Base-by-base conservation (phyloP, 179 eudicot species). In the Beta corolliflora region DNA sequence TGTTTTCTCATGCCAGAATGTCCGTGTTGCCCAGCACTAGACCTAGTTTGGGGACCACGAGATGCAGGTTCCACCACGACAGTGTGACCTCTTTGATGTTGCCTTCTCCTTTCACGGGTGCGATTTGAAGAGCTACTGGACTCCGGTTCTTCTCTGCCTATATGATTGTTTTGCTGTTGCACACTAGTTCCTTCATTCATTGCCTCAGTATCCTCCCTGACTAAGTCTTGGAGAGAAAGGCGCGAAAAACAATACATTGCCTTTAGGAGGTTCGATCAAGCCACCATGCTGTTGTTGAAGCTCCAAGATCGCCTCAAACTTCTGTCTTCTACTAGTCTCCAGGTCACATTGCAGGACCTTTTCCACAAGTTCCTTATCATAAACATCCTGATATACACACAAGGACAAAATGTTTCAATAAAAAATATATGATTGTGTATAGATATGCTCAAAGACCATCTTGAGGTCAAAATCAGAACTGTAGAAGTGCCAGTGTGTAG, bases 251-350 rank as follows among this genome's bases (percentile, higher is more conserved):
- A 94, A 78, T 52, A 94, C 90, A 70, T 90, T 93, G 79, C 83
- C 88, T 65, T 72, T 90, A 56, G 90, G 91, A 70, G 92, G 91
- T 78, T 94, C 95, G 14, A 91, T 92, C 80, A 95, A 82, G 81
- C 98, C 99, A 79, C 91, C 86, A 52, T 84, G 89, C 82, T 94
- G 92, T 80, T 93, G 87, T 83, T 95, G 99, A 79, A 88, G 77
- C 71, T 90, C 87, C 78, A 91, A 78, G 71, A 89, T 85, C 41
- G 89, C 82, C 87, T 91, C 97, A 73, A 92, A 92, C 79, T 86
- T 89, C 73, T 89, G 81, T 81, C 91, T 89, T 84, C 99, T 89
- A 74, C 81, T 86, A 76, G 77, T 87, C 89, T 95, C 99, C 7
- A 84, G 77, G 64, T 91, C 89, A 15, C 89, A 91, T 36, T 84